Evolutionary conservation across 768 basidiomycete genomes (phyloP), one percentile per base, ranked within the genome.

Genomic region (Mycena kentingensis): DNA sequence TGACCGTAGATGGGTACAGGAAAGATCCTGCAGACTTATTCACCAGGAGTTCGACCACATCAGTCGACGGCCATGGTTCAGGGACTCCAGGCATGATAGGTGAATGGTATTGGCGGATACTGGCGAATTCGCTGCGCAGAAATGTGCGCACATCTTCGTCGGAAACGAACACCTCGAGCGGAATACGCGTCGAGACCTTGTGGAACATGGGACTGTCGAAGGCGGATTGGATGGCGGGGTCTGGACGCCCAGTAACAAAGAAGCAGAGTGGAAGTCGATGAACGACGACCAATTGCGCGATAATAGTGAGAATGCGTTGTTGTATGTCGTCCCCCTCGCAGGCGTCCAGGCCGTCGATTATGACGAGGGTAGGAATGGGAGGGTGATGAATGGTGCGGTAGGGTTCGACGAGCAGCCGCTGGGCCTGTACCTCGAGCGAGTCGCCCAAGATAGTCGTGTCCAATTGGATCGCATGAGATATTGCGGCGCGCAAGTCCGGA

Each of bases 341-440:
- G 8, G 65, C 64, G 26, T 60, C 58, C 1, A 60, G 54, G 4
- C 36, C 51, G 38, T 60, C 58, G 18, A 60, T 50, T 25, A 69
- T 57, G 4, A 69, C 39, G 8, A 65, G 34, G 0, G 61, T 62
- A 18, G 57, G 49, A 3, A 39, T 34, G 0, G 50, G 53, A 1
- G 47, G 41, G 32, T 58, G 62, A 1, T n/a, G 51, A 12, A 51
- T 52, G 4, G 45, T 51, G 4, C 46, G 52, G 19, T 63, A 49
- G 13, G 67, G 65, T 8, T 55, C 59, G 12, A 60, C 21, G 10
- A 69, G 41, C 4, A 69, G 55, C 42, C 64, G 63, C 42, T 64
- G 59, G 49, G 66, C 58, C 21, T 69, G 68, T 32, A 65, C 63
- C 29, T 64, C 66, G 16, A 67, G 62, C 5, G 66, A 63, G 28